phyloP scores from a whole-genome alignment of 805 yeast species.

The Zygoascus tannicola region DNA sequence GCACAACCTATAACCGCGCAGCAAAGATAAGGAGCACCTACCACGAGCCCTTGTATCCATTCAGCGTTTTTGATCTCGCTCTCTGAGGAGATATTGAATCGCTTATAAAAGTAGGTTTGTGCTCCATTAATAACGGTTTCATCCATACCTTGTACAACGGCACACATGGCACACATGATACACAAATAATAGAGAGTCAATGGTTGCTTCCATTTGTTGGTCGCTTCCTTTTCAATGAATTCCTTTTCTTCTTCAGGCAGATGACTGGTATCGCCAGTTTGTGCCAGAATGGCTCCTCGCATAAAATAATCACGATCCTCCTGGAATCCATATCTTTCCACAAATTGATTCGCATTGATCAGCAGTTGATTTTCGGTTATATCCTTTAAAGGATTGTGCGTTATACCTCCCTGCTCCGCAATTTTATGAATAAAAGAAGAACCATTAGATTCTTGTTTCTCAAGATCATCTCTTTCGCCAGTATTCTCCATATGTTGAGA shows the following conservation, averaged over 20 bases:
- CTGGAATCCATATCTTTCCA: constrained; percentile 21
- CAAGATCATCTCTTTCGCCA: constrained; percentile 3
- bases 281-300: constrained; percentile 50
- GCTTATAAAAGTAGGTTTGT: constrained; percentile 33
- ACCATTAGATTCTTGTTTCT: not conserved
- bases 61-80: constrained; percentile 6
- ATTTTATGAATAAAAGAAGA: constrained; percentile 9
- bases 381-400: constrained; percentile 19
- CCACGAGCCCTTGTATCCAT: constrained; percentile 49
- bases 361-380: constrained; percentile 13
- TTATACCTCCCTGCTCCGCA: constrained; percentile 17
- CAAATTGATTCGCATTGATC: constrained; percentile 16
- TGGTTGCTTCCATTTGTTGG: constrained; percentile 40
- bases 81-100: constrained; percentile 12
- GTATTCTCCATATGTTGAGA: constrained; percentile 11
- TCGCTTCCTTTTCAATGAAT: constrained; percentile 36
- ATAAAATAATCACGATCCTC: constrained; percentile 22
- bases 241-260: constrained; percentile 28
- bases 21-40: constrained; percentile 58
- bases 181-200: constrained; percentile 37
- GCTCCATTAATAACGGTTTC: constrained; percentile 67
- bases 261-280: constrained; percentile 35
- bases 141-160: constrained; percentile 69
- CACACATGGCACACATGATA: constrained; percentile 55
- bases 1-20: constrained; percentile 50